These are phyloP conservation scores for Inosperma sp. DNA, from an alignment of 768 basidiomycete species.

Conservation along the genomic window DNA sequence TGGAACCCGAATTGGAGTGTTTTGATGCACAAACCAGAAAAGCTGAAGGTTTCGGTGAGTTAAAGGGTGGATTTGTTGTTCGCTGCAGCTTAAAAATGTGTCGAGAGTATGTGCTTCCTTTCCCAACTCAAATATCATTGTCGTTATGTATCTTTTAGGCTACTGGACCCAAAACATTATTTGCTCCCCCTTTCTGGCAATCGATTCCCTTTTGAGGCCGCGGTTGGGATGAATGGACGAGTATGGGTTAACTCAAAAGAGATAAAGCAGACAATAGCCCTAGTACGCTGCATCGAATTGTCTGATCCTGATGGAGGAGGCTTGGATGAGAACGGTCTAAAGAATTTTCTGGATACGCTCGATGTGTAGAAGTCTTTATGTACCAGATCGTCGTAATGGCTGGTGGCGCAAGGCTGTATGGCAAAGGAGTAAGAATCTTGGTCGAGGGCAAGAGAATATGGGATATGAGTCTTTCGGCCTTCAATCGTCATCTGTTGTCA, in stretches of 20 bases:
- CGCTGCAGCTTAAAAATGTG: conserved; percentile 81
- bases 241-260: conserved; percentile 85
- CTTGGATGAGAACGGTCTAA: conserved; percentile 50
- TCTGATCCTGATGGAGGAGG: conserved; percentile 72
- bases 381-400: no score
- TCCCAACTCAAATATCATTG: not conserved
- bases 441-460: no score
- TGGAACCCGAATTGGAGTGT: conserved; percentile 98
- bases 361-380: conserved; percentile 21
- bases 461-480: not conserved
- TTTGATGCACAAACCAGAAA: conserved; percentile 92
- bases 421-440: no score
- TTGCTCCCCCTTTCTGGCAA: conserved; percentile 76
- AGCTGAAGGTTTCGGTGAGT: conserved; percentile 88
- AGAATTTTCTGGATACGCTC: conserved; percentile 47
- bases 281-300: conserved; percentile 74
- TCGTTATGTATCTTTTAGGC: conserved; percentile 35
- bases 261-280: conserved; percentile 65
- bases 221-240: conserved; percentile 87
- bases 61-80: conserved; percentile 84
- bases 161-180: conserved; percentile 79
- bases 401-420: no score
- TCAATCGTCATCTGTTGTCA: conserved; percentile 69
- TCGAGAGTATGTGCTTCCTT: conserved; percentile 60
- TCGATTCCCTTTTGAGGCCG: conserved; percentile 80